Evolutionary conservation across 352 stramenopile species (phyloP).

Genomic region (Pythium pectinolyticum): DNA sequence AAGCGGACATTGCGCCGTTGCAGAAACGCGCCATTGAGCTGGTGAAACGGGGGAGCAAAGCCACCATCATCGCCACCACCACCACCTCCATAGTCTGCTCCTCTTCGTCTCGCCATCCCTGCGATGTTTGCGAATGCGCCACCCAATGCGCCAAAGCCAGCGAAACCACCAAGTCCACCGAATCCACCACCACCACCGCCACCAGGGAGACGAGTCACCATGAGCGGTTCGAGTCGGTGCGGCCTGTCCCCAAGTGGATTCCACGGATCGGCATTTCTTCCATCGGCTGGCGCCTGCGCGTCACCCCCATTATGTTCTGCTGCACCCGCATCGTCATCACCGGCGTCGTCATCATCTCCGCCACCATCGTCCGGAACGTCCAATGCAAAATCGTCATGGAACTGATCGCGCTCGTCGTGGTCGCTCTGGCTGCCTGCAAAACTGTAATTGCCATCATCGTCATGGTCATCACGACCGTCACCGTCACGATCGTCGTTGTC

Average conservation of each 20-base stretch:
- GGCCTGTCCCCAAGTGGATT: too few relatives aligned
- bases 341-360: slow-evolving; percentile 6
- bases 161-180: too few relatives aligned
- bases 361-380: neutral
- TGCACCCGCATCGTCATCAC: neutral
- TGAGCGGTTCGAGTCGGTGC: too few relatives aligned
- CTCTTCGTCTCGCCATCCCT: too few relatives aligned
- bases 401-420: neutral
- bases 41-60: too few relatives aligned
- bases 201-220: too few relatives aligned
- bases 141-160: too few relatives aligned
- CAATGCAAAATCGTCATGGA: slow-evolving; percentile 3
- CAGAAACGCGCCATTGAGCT: neutral
- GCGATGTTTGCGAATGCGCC: too few relatives aligned
- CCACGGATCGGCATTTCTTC: too few relatives aligned
- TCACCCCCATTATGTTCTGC: neutral
- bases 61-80: too few relatives aligned
- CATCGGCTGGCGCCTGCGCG: neutral
- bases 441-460: slow-evolving; percentile 2
- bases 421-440: neutral
- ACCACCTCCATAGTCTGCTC: too few relatives aligned
- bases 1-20: slow-evolving; percentile 6
- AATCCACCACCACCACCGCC: too few relatives aligned
- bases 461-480: neutral
- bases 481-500: neutral